These are phyloP conservation scores for Coemansia sp. DNA, from an alignment of 192 early-diverging fungal genomes.

Conservation along the genomic window DNA sequence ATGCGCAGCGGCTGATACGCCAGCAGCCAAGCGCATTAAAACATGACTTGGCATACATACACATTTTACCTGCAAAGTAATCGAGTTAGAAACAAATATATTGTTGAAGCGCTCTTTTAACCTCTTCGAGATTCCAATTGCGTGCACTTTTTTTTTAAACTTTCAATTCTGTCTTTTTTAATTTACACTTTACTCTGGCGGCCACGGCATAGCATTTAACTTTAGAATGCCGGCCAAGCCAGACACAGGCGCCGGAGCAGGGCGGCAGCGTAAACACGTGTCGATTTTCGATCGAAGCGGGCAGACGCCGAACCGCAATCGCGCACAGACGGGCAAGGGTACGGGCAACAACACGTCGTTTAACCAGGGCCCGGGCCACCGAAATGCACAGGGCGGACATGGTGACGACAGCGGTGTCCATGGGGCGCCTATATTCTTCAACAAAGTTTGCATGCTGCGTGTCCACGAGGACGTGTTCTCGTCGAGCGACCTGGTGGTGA, in stretches of 20 bases:
- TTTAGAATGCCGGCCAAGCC: slow-evolving; percentile 19
- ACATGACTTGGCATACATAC: neutral
- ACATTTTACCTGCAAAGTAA: too few relatives aligned
- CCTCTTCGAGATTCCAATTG: too few relatives aligned
- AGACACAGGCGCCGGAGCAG: neutral
- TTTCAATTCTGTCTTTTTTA: neutral
- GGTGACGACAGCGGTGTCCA: slow-evolving; percentile 20
- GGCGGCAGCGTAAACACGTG: slow-evolving; percentile 15
- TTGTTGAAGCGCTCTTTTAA: too few relatives aligned
- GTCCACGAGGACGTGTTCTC: slow-evolving; percentile 42
- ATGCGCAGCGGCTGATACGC: neutral
- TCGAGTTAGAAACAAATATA: too few relatives aligned
- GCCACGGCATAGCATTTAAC: neutral
- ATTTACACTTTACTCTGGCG: neutral
- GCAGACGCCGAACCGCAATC: slow-evolving; percentile 21
- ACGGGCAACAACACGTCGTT: slow-evolving; percentile 5
- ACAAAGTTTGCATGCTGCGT: slow-evolving; percentile 40
- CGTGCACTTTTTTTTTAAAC: neutral
- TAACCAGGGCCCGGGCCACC: slow-evolving; percentile 5
- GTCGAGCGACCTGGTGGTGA: slow-evolving; percentile 40
- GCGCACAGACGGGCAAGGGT: slow-evolving; percentile 19
- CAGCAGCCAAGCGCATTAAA: slow-evolving; percentile 9
- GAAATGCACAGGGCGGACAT: slow-evolving; percentile 8
- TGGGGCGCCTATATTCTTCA: slow-evolving; percentile 20
- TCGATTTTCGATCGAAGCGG: slow-evolving; percentile 47